These are phyloP conservation scores for Colletotrichum cereale DNA, from an alignment of 2,329 filamentous ascomycete genomes.

Conservation along the genomic window DNA sequence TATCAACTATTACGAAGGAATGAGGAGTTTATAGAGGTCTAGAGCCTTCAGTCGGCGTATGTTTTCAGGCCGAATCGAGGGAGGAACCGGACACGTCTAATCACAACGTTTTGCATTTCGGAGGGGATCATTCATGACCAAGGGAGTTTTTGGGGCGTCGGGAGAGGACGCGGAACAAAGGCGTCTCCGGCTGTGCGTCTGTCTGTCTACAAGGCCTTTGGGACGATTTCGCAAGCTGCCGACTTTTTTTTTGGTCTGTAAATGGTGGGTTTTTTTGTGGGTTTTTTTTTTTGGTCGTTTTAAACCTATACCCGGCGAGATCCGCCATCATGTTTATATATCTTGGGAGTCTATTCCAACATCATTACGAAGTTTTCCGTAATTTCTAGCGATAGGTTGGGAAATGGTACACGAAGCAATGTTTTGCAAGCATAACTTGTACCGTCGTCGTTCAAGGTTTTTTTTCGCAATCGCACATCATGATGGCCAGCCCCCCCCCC, in stretches of 20 bases:
- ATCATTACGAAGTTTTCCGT: background rate
- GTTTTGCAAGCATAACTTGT: background rate
- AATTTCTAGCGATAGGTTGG: conserved; percentile 2
- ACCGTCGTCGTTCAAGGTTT: background rate
- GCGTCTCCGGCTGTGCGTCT: background rate
- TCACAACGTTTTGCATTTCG: conserved; percentile 22
- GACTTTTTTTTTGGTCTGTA: conserved; percentile 30
- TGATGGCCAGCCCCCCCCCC: background rate
- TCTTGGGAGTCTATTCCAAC: background rate
- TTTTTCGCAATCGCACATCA: background rate
- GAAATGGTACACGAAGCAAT: conserved; percentile 28
- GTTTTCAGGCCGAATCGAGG: conserved; percentile 8
- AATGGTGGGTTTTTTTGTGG: too few species aligned
- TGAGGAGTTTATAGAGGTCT: conserved; percentile 32
- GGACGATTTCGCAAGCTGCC: conserved; percentile 28
- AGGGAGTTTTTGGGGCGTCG: conserved; percentile 11
- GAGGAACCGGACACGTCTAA: conserved; percentile 16
- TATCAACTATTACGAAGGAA: background rate
- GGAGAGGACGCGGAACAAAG: conserved; percentile 7
- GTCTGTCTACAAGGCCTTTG: background rate
- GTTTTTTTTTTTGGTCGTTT: conserved; percentile 33
- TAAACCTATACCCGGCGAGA: conserved; percentile 41
- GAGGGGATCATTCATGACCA: conserved; percentile 41
- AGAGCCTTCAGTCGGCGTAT: conserved; percentile 32
- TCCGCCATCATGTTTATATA: conserved; percentile 35